Base-by-base conservation (phyloP, 2,329 filamentous ascomycete species). In the Neofusicoccum kwambonambiense region DNA sequence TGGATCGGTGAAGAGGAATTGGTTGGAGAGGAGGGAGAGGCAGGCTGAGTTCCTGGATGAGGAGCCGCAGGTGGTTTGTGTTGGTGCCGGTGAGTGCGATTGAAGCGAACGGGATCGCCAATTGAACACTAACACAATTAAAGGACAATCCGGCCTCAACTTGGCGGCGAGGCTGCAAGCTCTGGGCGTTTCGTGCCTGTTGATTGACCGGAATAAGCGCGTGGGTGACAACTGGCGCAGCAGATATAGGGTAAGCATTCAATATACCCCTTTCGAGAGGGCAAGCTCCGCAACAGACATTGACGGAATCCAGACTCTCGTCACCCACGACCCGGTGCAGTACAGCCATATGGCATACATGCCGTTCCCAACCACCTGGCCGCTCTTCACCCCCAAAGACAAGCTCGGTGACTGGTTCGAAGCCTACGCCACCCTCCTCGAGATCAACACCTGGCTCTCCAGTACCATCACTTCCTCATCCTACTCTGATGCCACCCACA, bases 331-430 rank as follows among this genome's bases (percentile, higher is more conserved):
- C 68, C 87, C 88, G 0, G 85, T 90, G 2, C 88, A 79, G 74
- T 81, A 77, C 63, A 76, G 78, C 58, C 79, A 81, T 66, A 70
- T 73, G 69, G 86, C 89, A 0, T 91, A 89, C 72, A 69, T 91
- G 3, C 77, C 78, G 0, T 91, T 90, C 71, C 89, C 89, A 0
- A 71, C 81, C 0, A 82, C 83, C 61, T 91, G 89, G 89, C 89
- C 89, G 3, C 78, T 89, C 15, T 91, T 89, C 73, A 90, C 88
- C 0, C 87, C 88, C 4, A 91, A 90, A 71, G 88, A 91, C 73
- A 91, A 91, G 71, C 78, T 90, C 0, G 89, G 82, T 1, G 86
- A 90, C 49, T 91, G 86, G 76, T 87, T 91, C 66, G 88, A 90
- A 68, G 78, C 83, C 0, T 91, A 91, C 68, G 88, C 84, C 0